Evolutionary conservation across 805 yeast species (phyloP), one percentile per base, ranked within the genome.

Genomic region (Yarrowia bubula): DNA sequence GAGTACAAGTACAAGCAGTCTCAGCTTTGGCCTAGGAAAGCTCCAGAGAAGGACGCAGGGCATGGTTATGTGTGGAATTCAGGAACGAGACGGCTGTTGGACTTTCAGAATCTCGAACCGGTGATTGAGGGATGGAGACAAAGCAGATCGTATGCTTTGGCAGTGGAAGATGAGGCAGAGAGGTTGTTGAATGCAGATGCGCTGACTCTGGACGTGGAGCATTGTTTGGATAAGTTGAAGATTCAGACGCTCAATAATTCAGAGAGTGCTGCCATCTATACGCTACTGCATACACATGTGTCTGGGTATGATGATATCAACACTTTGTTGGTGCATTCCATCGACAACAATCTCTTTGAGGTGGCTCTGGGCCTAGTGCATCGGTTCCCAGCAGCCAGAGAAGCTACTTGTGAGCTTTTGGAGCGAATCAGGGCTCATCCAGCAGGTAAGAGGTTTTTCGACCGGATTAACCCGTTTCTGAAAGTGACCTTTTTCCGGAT

Each of bases 61-160:
- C 71, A 72, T 62, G 77, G 77, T n/a, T 73, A 70, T 57, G 69
- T 68, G 15, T 75, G 75, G 76, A 46, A 69, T n/a, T 67, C 66
- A 39, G 75, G 72, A 15, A 60, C 57, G 9, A 70, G 69, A 33
- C 68, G 67, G 46, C 60, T 53, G n/a, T 64, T 51, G 47, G 76
- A 72, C 60, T 64, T 70, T 33, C 60, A 65, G 14, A 51, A 64
- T 4, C 72, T 71, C 58, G 69, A 66, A 17, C 67, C 74, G 4
- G 73, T 72, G 10, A 68, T 70, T 28, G 73, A 71, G 63, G 74
- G 73, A 33, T 75, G 77, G 76, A 60, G 73, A 13, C 66, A 62
- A 15, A 69, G 73, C 31, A 66, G 72, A 14, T 58, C 53, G 7
- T 58, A 58, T 33, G 51, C 41, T 18, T 35, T 43, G 22, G 50